phyloP scores from a whole-genome alignment of 371 early-diverging fungal genomes.

The Blakeslea trispora region DNA sequence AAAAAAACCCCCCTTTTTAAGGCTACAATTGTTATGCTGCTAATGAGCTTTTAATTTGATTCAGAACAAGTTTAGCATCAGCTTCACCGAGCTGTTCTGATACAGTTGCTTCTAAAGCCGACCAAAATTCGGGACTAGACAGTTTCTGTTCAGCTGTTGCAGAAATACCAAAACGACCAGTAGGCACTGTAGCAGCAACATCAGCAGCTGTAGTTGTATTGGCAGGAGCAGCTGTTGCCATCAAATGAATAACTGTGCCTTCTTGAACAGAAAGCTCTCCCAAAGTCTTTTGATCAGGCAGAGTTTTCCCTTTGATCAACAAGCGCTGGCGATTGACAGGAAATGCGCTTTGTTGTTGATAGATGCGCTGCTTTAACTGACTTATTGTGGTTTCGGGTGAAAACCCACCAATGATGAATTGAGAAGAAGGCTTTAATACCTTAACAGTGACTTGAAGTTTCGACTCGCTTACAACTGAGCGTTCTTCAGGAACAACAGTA shows the following conservation, averaged over 20 bases:
- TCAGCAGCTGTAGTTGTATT: slow-evolving; percentile 9
- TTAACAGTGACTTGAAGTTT: slow-evolving; percentile 39
- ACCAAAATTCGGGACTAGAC: slow-evolving; percentile 38
- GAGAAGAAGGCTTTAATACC: slow-evolving; percentile 49
- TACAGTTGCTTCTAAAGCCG: slow-evolving; percentile 30
- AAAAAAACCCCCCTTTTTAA: too few relatives aligned
- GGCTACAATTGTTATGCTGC: slow-evolving; percentile 14
- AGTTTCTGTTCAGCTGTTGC: slow-evolving; percentile 31
- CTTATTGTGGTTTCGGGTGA: slow-evolving; percentile 32
- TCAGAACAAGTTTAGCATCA: slow-evolving; percentile 25
- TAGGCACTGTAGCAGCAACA: slow-evolving; percentile 9
- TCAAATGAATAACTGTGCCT: slow-evolving; percentile 53
- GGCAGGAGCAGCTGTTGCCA: slow-evolving; percentile 51
- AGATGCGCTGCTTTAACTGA: slow-evolving; percentile 49
- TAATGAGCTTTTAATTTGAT: slow-evolving; percentile 20
- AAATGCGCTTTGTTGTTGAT: slow-evolving; percentile 38
- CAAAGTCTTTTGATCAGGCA: slow-evolving; percentile 57
- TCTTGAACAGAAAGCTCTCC: slow-evolving; percentile 49
- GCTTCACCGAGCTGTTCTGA: slow-evolving; percentile 26
- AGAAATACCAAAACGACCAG: slow-evolving; percentile 36
- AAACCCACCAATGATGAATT: slow-evolving; percentile 35
- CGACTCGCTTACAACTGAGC: not conserved
- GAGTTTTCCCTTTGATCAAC: slow-evolving; percentile 64
- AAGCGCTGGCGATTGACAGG: slow-evolving; percentile 54
- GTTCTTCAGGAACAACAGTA: not conserved